Evolutionary conservation across 306 rosid genomes (phyloP).

Genomic region (Trifolium pratense): DNA sequence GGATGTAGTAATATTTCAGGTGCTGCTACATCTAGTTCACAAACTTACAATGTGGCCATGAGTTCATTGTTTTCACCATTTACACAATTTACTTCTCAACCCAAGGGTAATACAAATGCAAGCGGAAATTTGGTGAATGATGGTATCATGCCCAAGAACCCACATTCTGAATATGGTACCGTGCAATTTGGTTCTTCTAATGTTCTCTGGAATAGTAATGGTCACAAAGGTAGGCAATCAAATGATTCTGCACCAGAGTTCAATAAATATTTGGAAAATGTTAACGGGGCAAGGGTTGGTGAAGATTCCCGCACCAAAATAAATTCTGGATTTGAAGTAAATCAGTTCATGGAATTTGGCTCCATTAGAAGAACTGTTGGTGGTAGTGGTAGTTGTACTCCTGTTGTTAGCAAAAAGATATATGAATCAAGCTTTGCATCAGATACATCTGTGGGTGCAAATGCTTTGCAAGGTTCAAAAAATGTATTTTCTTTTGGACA

Average conservation of each 20-base stretch:
- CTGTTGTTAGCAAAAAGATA: slow-evolving; percentile 44
- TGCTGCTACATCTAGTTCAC: slow-evolving; percentile 44
- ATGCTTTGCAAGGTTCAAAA: slow-evolving; percentile 28
- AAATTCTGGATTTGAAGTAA: slow-evolving; percentile 44
- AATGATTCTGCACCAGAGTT: slow-evolving; percentile 32
- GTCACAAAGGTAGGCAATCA: slow-evolving; percentile 46
- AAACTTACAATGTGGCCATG: slow-evolving; percentile 42
- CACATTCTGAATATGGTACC: slow-evolving; percentile 44
- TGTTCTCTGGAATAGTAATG: slow-evolving; percentile 39
- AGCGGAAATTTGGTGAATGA: slow-evolving; percentile 39
- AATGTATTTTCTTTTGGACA: slow-evolving; percentile 48
- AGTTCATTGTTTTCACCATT: slow-evolving; percentile 45
- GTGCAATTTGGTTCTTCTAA: slow-evolving; percentile 41
- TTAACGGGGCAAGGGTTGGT: slow-evolving; percentile 45
- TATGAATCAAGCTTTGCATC: slow-evolving; percentile 40
- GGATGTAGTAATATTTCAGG: slow-evolving; percentile 41
- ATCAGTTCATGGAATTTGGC: slow-evolving; percentile 41
- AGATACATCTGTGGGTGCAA: slow-evolving; percentile 37
- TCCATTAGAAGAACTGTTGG: slow-evolving; percentile 37
- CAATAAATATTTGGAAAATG: slow-evolving; percentile 44
- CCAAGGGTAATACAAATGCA: slow-evolving; percentile 32
- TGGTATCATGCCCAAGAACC: slow-evolving; percentile 37
- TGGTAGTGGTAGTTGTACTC: slow-evolving; percentile 36
- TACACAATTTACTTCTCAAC: slow-evolving; percentile 39
- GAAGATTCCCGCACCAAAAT: slow-evolving; percentile 35